Evolutionary conservation across 768 basidiomycete genomes (phyloP).

Genomic region (Boletales sp.): DNA sequence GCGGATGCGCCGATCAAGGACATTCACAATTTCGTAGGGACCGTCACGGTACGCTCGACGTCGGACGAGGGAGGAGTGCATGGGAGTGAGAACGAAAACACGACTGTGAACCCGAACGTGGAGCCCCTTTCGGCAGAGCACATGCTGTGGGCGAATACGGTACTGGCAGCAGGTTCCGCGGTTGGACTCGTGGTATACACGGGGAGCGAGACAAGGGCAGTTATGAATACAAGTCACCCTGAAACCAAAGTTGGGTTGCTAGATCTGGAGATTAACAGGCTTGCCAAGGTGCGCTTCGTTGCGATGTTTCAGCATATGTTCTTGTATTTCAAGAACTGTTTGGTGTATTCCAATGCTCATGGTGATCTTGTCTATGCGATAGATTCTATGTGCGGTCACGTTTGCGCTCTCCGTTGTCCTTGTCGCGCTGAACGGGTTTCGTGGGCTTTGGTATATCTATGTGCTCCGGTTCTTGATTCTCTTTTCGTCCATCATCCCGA

Average conservation of each 20-base stretch:
- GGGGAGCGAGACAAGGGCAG: slow-evolving; percentile 90
- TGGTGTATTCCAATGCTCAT: no score
- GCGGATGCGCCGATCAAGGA: slow-evolving; percentile 97
- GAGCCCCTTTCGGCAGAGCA: slow-evolving; percentile 95
- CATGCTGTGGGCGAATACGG: slow-evolving; percentile 95
- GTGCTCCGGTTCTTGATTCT: slow-evolving; percentile 95
- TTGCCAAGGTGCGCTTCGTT: slow-evolving; percentile 73
- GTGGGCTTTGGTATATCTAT: slow-evolving; percentile 94
- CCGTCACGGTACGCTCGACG: slow-evolving; percentile 67
- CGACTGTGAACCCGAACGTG: slow-evolving; percentile 40
- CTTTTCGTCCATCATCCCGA: slow-evolving; percentile 98
- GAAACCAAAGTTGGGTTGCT: slow-evolving; percentile 90
- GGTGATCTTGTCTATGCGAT: not conserved
- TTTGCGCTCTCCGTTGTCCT: slow-evolving; percentile 88
- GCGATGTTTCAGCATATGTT: no score
- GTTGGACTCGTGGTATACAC: slow-evolving; percentile 94
- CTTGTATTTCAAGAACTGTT: no score
- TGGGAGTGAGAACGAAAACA: slow-evolving; percentile 11
- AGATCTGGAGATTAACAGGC: slow-evolving; percentile 90
- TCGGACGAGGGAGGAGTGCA: slow-evolving; percentile 32
- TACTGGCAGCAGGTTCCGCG: slow-evolving; percentile 90
- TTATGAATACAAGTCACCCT: slow-evolving; percentile 98
- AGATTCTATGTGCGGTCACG: slow-evolving; percentile 95
- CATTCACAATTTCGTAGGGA: slow-evolving; percentile 93
- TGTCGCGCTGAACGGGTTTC: slow-evolving; percentile 94